Conservation (phyloP, 805 yeast genomes). For the Saccharomycopsis babjevae region DNA sequence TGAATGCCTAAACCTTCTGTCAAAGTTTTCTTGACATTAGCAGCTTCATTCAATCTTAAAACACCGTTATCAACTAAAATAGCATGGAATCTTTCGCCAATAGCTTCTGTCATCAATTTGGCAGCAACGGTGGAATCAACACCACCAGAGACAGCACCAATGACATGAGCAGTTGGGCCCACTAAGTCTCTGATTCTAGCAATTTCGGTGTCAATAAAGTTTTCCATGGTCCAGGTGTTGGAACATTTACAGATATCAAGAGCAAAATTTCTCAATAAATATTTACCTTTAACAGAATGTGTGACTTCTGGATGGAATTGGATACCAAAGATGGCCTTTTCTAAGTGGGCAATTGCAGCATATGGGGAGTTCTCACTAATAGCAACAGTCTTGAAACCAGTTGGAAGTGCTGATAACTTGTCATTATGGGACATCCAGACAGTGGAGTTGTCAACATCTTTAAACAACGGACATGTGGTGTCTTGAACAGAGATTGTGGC, state of each 20-base stretch:
- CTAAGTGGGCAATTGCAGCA: slow-evolving; percentile 80
- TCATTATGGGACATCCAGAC: slow-evolving; percentile 99
- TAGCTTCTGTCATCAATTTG: slow-evolving; percentile 94
- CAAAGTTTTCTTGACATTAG: slow-evolving; percentile 75
- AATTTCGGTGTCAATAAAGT: slow-evolving; percentile 94
- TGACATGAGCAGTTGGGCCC: slow-evolving; percentile 97
- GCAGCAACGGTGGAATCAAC: slow-evolving; percentile 99
- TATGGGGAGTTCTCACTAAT: slow-evolving; percentile 89
- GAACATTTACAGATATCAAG: slow-evolving; percentile 76
- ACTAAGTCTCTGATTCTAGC: slow-evolving; percentile 82
- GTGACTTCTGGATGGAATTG: slow-evolving; percentile 99
- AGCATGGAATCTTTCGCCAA: slow-evolving; percentile 98
- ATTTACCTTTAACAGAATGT: slow-evolving; percentile 87
- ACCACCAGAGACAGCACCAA: slow-evolving; percentile 99
- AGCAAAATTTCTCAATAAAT: slow-evolving; percentile 83
- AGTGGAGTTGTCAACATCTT: slow-evolving; percentile 85
- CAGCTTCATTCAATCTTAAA: slow-evolving; percentile 90
- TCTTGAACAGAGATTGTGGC: slow-evolving; percentile 78
- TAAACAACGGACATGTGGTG: slow-evolving; percentile 57
- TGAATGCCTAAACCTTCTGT: slow-evolving; percentile 92
- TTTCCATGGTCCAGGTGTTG: slow-evolving; percentile 96
- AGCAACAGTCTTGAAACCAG: slow-evolving; percentile 82
- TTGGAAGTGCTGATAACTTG: slow-evolving; percentile 83
- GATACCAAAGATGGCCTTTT: slow-evolving; percentile 76
- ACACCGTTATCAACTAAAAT: slow-evolving; percentile 97